Evolutionary conservation across 1,284 basidiomycete species (phyloP), one percentile per base, ranked within the genome.

Genomic region (Rhodotorula sp.): DNA sequence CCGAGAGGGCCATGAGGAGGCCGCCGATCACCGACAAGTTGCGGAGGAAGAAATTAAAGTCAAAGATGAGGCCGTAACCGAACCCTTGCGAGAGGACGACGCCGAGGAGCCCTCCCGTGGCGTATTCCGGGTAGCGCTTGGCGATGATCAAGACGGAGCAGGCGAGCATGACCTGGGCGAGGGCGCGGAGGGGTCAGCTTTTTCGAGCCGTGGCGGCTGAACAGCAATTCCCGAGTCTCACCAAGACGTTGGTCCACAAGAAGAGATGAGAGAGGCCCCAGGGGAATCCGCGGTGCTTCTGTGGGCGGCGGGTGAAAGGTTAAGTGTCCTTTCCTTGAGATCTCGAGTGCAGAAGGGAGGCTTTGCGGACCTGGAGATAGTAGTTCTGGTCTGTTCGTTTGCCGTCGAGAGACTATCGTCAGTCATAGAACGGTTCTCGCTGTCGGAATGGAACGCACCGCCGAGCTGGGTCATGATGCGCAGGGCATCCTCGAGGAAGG

Each of bases 31-130:
- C 93, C 73, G 89, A 91, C 60, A 96, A 85, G 83, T 95, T 96
- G 81, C 93, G 91, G 59, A 99, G 90, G 92, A 99, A 99, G 87
- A 99, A 99, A 84, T 93, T 98, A 80, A 98, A 86, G 86, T 99
- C 97, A 81, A 95, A 96, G 78, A 96, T 93, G 79, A 96, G 89
- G 43, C 93, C 93, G 81, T 96, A 96, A 76, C 93, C 93, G 77
- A 96, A 90, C 5, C 82, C 97, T 84, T 99, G 97, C 69, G 95
- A 88, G 78, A 99, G 84, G 65, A 99, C 95, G 56, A 99, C 97
- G 69, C 85, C 86, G 65, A 99, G 86, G 64, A 99, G 90, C 73
- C 93, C 93, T 58, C 89, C 89, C 74, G 95, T 91, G 26, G 93
- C 90, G 81, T 89, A 89, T 83, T 97, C 93, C 3, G 93, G 90